Percentiles rank a stretch among this genome's conserved stretches.
phyloP scores from a whole-genome alignment of 2,329 filamentous ascomycete species.

The Fusarium sp. region DNA sequence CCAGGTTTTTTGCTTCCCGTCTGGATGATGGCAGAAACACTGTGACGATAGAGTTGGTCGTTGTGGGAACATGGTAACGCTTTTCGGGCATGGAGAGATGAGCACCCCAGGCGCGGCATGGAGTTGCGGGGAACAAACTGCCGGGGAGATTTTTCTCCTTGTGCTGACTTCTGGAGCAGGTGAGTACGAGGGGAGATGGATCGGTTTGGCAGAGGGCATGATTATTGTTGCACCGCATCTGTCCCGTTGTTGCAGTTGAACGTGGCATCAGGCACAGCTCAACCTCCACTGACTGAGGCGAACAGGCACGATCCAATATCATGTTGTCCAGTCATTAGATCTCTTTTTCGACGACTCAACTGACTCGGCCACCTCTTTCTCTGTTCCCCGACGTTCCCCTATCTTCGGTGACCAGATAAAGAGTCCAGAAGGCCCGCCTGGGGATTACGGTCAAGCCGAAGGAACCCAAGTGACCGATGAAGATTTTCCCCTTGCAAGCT shows the following conservation, averaged over 20 bases:
- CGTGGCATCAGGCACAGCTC: conserved; percentile 6
- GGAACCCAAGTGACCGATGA: conserved; percentile 8
- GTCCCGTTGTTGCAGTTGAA: not conserved
- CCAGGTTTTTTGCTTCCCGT: conserved; percentile 32
- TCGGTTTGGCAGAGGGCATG: not conserved
- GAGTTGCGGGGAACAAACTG: conserved; percentile 4
- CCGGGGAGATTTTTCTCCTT: not conserved
- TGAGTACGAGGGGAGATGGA: not conserved
- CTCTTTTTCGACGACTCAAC: not conserved
- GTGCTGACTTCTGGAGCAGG: not conserved
- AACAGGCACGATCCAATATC: not conserved
- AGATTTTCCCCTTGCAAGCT: not conserved
- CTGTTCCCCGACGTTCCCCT: not conserved
- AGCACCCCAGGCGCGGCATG: not conserved
- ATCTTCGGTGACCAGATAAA: conserved; percentile 7
- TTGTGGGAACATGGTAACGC: not conserved
- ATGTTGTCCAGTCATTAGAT: not conserved
- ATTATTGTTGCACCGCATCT: not conserved
- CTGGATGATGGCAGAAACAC: conserved; percentile 8
- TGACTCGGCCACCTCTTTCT: not conserved
- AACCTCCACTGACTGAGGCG: not conserved
- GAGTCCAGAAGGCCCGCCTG: not conserved
- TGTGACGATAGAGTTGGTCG: conserved; percentile 13
- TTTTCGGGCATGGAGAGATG: not conserved
- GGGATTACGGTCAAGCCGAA: not conserved